A percentile compares a stretch with the other conserved stretches of the same genome.
Conservation (phyloP, 2,329 filamentous ascomycete species). For the Aspergillus versicolor region DNA sequence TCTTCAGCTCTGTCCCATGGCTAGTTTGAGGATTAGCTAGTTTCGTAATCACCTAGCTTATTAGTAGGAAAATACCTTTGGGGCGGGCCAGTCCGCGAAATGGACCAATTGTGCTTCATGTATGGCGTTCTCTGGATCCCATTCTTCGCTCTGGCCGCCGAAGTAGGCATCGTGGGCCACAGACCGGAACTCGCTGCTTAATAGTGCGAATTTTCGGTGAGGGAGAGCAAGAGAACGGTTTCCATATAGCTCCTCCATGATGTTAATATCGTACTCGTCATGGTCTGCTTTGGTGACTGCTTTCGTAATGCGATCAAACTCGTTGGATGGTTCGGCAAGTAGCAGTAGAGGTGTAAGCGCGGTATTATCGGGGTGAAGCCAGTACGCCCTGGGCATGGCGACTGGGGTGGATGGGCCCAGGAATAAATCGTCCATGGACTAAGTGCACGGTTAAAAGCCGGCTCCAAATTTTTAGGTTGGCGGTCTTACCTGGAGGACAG, state of each 20-base stretch:
- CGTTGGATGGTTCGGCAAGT: constrained; percentile 56
- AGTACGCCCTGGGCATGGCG: constrained; percentile 68
- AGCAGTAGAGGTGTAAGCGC: constrained; percentile 58
- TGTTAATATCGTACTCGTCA: constrained; percentile 61
- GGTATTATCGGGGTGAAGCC: constrained; percentile 54
- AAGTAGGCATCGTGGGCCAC: constrained; percentile 49
- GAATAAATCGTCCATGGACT: constrained; percentile 68
- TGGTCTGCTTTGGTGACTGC: constrained; percentile 26
- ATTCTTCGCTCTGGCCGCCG: constrained; percentile 49
- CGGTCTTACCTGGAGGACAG: constrained; percentile 45
- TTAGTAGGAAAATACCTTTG: background rate
- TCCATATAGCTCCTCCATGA: constrained; percentile 60
- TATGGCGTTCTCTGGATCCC: constrained; percentile 54
- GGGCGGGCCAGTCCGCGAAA: constrained; percentile 65
- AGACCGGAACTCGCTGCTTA: constrained; percentile 59
- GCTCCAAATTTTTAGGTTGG: no score
- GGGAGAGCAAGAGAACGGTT: constrained; percentile 57
- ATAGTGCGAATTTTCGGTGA: constrained; percentile 57
- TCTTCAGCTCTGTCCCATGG: no score
- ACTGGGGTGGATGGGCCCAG: constrained; percentile 57
- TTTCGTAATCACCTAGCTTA: no score
- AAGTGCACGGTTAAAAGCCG: constrained; percentile 8
- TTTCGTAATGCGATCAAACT: constrained; percentile 46
- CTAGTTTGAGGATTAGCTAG: no score
- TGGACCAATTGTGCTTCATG: constrained; percentile 62